phyloP scores from a whole-genome alignment of 345 rosid species.

The Ailanthus altissimus region DNA sequence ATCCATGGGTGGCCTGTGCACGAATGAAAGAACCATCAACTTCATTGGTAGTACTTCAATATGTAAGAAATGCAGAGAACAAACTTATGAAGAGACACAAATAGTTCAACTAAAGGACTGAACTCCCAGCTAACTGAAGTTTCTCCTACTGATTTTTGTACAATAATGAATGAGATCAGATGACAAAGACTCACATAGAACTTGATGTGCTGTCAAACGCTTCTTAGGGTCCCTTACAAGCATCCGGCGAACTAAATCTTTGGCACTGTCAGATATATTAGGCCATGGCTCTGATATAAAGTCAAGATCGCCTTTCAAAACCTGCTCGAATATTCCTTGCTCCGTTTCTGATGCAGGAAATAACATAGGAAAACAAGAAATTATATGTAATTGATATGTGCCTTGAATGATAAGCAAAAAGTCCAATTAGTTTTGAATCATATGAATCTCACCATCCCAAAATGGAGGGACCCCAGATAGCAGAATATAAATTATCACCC shows the following conservation, averaged over 20 bases:
- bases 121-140: background rate
- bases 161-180: background rate
- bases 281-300: constrained; percentile 98
- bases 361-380: constrained; percentile 18
- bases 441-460: constrained; percentile 79
- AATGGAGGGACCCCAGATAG: constrained; percentile 95
- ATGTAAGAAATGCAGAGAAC: background rate
- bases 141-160: background rate
- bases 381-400: constrained; percentile 21
- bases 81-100: no score
- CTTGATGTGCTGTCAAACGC: constrained; percentile 84
- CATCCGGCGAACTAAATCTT: constrained; percentile 87
- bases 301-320: constrained; percentile 87
- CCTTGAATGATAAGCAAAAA: constrained; percentile 16
- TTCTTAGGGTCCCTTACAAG: constrained; percentile 78
- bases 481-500: constrained; percentile 87
- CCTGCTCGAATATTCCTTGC: constrained; percentile 97
- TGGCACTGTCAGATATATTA: constrained; percentile 76
- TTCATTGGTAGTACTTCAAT: background rate
- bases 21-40: constrained; percentile 13
- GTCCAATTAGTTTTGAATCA: background rate
- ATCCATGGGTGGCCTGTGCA: constrained; percentile 95
- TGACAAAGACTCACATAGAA: constrained; percentile 68
- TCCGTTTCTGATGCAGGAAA: constrained; percentile 69
- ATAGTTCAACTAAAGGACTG: no score